These are phyloP conservation scores for Panicum miliaceum DNA, from an alignment of 176 grass and related monocot genomes.

Conservation along the genomic window DNA sequence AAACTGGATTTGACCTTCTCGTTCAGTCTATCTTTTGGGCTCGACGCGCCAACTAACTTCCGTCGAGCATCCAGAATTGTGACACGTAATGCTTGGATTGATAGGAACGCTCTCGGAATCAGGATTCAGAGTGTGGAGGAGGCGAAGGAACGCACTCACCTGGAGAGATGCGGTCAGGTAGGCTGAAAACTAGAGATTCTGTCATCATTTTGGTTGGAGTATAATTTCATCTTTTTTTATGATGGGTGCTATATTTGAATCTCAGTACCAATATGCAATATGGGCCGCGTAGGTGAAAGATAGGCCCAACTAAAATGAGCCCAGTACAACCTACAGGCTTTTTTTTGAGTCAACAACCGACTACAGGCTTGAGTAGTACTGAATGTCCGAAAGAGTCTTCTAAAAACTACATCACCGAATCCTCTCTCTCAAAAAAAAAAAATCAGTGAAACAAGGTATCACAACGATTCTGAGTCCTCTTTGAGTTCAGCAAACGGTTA, in stretches of 20 bases:
- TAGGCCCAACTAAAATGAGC: slow-evolving; percentile 3
- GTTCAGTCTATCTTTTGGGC: not conserved
- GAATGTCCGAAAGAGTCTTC: not conserved
- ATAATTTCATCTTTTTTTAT: not conserved
- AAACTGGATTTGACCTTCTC: not conserved
- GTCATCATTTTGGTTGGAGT: not conserved
- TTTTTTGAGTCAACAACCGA: no score
- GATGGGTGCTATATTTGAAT: no score
- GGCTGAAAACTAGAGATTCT: not conserved
- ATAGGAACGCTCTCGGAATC: not conserved
- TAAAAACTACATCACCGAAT: no score
- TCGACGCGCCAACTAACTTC: slow-evolving; percentile 27
- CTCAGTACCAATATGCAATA: no score
- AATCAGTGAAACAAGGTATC: no score
- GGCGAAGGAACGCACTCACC: not conserved
- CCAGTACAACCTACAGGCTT: not conserved
- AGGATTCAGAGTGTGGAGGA: not conserved
- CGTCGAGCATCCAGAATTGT: not conserved
- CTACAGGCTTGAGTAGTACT: no score
- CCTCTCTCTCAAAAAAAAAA: no score
- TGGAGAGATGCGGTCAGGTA: not conserved
- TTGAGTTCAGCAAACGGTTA: not conserved
- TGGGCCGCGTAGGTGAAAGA: not conserved
- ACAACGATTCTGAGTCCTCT: no score
- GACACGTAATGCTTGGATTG: not conserved